Base-by-base conservation (phyloP, 2,329 filamentous ascomycete genomes). In the Neocucurbitaria cava region DNA sequence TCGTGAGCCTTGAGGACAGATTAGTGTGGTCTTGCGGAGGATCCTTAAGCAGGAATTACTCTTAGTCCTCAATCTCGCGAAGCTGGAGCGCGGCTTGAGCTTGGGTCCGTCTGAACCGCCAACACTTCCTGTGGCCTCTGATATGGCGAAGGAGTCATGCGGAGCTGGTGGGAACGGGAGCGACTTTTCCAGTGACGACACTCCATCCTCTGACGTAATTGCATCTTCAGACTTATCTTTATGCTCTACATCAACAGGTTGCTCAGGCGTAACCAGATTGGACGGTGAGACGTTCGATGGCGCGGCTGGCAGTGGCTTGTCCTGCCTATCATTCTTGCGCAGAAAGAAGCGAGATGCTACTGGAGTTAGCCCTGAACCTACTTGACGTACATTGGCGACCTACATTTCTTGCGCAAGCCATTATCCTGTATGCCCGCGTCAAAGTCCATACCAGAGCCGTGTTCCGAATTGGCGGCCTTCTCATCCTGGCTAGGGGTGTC, bases 401-500 rank as follows among this genome's bases (percentile, higher is more conserved):
- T 54, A 68, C 67, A 39, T 43, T 66, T 67, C 43, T 59, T 60
- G 17, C 54, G 56, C 20, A 60, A 9, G 7, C 17, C 24, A 24
- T 45, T 39, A 35, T 21, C 18, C 21, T 58, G 46, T 6, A 64
- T 68, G 8, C 64, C 64, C 17, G 64, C 64, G 21, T 59, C 46
- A 9, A 64, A 65, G 9, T 52, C 48, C 10, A 28, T 21, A 15
- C 52, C 52, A 3, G 35, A 35, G 15, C 15, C 20, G 9, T 18
- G 15, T 9, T 43, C 47, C 6, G 47, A 24, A 26, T 49, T 56
- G 2, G 64, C 63, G 5, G 45, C 47, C 31, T 55, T 59, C 44
- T 65, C 62, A 21, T 70, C 60, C n/a, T 54, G 52, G 42, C 40
- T 59, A 5, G 56, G 57, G 20, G 44, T 42, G n/a, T 61, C 52